Conservation (phyloP, 2,329 filamentous ascomycete genomes). For the Alternaria consortialis region DNA sequence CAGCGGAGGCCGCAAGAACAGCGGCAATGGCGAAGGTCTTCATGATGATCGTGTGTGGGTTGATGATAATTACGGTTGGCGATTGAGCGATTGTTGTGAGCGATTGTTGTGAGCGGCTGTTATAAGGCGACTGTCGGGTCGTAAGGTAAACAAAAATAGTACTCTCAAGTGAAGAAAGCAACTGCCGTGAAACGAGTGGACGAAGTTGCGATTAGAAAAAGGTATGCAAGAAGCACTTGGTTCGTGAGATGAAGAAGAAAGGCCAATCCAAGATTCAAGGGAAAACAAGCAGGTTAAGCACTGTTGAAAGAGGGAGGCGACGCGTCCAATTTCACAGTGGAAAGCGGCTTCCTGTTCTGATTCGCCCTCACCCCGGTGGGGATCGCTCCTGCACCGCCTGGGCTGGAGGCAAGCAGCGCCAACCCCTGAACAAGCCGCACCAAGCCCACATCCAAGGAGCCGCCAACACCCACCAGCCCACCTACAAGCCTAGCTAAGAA, state of each 20-base stretch:
- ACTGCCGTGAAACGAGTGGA: conserved; percentile 24
- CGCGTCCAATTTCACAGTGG: conserved; percentile 16
- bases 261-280: not conserved
- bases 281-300: conserved; percentile 10
- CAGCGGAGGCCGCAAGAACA: conserved; percentile 57
- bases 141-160: conserved; percentile 10
- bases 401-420: conserved; percentile 8
- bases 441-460: conserved; percentile 8
- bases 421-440: conserved; percentile 22
- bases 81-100: conserved; percentile 6
- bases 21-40: conserved; percentile 61
- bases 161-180: conserved; percentile 2
- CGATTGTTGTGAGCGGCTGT: not conserved
- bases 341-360: conserved; percentile 1
- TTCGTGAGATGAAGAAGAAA: conserved; percentile 1
- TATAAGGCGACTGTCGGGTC: not conserved
- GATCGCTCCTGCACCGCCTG: not conserved
- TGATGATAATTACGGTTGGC: conserved; percentile 18
- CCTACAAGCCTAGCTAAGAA: conserved; percentile 10
- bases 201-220: conserved; percentile 18
- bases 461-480: conserved; percentile 4
- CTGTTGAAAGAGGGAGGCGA: conserved; percentile 10
- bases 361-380: conserved; percentile 1
- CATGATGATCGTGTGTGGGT: conserved; percentile 53
- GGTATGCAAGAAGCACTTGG: conserved; percentile 6